Evolutionary conservation across 371 early-diverging fungal genomes (phyloP).

Genomic region (Haplosporangium sp.): DNA sequence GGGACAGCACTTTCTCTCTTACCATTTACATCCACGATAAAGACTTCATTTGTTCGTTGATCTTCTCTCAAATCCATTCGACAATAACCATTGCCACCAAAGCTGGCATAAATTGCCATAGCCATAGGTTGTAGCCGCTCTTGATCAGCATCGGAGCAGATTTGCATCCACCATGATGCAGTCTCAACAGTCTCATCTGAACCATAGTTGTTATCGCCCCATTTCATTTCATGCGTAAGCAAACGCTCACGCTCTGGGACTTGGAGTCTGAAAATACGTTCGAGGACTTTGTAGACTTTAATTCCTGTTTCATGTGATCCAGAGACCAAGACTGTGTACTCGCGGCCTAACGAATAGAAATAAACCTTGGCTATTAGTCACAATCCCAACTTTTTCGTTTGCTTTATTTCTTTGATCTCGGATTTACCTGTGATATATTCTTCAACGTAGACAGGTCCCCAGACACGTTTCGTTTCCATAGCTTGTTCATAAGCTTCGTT

Average conservation of each 20-base stretch:
- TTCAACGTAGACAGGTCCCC: conserved; percentile 54
- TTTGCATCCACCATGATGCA: conserved; percentile 52
- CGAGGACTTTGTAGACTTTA: conserved; percentile 36
- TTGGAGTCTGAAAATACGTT: conserved; percentile 43
- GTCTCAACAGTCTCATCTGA: conserved; percentile 26
- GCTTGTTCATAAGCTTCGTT: conserved; percentile 40
- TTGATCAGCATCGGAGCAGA: conserved; percentile 38
- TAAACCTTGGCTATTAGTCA: neutral
- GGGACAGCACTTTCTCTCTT: neutral
- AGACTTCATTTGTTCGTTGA: conserved; percentile 35
- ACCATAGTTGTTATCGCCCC: conserved; percentile 46
- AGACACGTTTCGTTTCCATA: conserved; percentile 41
- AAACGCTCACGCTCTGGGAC: conserved; percentile 50
- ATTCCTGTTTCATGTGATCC: conserved; percentile 30
- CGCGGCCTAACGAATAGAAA: conserved; percentile 19
- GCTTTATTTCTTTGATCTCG: too few species aligned
- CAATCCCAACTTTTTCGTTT: too few species aligned
- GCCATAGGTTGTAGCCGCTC: conserved; percentile 19
- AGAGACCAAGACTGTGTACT: conserved; percentile 32
- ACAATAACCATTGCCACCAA: conserved; percentile 49
- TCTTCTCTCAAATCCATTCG: conserved; percentile 55
- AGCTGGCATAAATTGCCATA: conserved; percentile 34
- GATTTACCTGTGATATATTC: conserved; percentile 42
- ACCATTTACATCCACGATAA: conserved; percentile 53
- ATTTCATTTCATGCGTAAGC: conserved; percentile 50